Percentiles rank a stretch among this genome's conserved stretches.
Evolutionary conservation across 1,139 yeast genomes (phyloP).

Genomic region (Candida frijolesensis): DNA sequence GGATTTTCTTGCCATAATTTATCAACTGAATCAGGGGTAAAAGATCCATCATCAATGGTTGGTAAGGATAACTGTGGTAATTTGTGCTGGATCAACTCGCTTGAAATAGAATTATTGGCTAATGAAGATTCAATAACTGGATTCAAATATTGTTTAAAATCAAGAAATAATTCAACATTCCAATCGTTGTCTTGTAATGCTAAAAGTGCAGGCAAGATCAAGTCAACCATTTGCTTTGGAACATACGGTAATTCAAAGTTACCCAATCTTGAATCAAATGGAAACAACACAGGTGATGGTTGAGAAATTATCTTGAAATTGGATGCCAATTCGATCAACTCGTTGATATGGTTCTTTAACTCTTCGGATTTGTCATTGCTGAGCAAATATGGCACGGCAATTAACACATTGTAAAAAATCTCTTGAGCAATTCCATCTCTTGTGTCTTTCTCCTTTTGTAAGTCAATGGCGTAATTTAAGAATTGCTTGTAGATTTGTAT

Average conservation of each 20-base stretch:
- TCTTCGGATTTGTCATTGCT: conserved; percentile 44
- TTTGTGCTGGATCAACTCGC: conserved; percentile 43
- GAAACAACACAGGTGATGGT: conserved; percentile 30
- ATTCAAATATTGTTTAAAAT: conserved; percentile 32
- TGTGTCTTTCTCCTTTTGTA: conserved; percentile 43
- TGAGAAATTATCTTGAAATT: conserved; percentile 31
- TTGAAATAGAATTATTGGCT: conserved; percentile 39
- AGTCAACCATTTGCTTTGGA: conserved; percentile 50
- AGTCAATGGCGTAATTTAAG: conserved; percentile 55
- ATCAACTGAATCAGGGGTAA: conserved; percentile 40
- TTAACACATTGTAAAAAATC: conserved; percentile 61
- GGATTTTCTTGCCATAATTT: conserved; percentile 49
- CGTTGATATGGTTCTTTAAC: conserved; percentile 39
- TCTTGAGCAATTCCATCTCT: conserved; percentile 70
- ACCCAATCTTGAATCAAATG: conserved; percentile 40
- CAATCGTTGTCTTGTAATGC: conserved; percentile 33
- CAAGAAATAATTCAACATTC: conserved; percentile 33
- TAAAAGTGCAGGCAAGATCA: conserved; percentile 59
- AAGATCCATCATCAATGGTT: conserved; percentile 29
- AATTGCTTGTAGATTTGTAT: conserved; percentile 55
- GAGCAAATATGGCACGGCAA: conserved; percentile 70
- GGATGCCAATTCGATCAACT: conserved; percentile 48
- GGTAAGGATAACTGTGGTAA: conserved; percentile 55
- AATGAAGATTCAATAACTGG: conserved; percentile 44
- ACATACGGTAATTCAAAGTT: conserved; percentile 52